phyloP scores from a whole-genome alignment of 2,329 filamentous ascomycete genomes.

The Cladophialophora bantiana region DNA sequence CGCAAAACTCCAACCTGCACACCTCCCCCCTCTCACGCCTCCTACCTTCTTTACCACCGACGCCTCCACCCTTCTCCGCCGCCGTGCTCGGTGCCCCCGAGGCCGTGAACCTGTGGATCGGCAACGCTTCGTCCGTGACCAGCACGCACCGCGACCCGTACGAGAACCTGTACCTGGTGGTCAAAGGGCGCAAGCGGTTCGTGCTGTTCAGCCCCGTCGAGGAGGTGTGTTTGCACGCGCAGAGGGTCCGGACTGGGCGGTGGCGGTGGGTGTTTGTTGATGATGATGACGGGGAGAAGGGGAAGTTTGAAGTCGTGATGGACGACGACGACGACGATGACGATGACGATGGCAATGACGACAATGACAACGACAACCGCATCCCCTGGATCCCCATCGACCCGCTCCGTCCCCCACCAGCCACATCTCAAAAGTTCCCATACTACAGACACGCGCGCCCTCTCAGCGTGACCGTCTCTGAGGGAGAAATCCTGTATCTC shows the following conservation, averaged over 20 bases:
- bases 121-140: slow-evolving; percentile 36
- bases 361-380: background rate
- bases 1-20: slow-evolving; percentile 40
- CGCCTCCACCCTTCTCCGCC: slow-evolving; percentile 33
- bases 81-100: slow-evolving; percentile 36
- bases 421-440: slow-evolving; percentile 13
- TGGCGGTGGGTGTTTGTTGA: slow-evolving; percentile 18
- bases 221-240: slow-evolving; percentile 37
- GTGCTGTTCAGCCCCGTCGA: slow-evolving; percentile 39
- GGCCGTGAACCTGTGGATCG: slow-evolving; percentile 41
- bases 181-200: slow-evolving; percentile 38
- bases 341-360: background rate
- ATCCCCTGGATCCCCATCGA: slow-evolving; percentile 41
- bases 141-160: slow-evolving; percentile 41
- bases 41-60: slow-evolving; percentile 26
- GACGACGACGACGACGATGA: slow-evolving; percentile 17
- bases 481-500: slow-evolving; percentile 40
- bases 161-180: slow-evolving; percentile 41
- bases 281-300: background rate
- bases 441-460: slow-evolving; percentile 35
- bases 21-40: slow-evolving; percentile 32
- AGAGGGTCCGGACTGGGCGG: slow-evolving; percentile 30
- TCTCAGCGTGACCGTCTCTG: slow-evolving; percentile 34
- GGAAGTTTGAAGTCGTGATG: slow-evolving; percentile 23
- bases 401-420: slow-evolving; percentile 21